A percentile compares a stretch with the other conserved stretches of the same genome.
phyloP scores from a whole-genome alignment of 257 asterid genomes.

The Marsdenia floribunda region DNA sequence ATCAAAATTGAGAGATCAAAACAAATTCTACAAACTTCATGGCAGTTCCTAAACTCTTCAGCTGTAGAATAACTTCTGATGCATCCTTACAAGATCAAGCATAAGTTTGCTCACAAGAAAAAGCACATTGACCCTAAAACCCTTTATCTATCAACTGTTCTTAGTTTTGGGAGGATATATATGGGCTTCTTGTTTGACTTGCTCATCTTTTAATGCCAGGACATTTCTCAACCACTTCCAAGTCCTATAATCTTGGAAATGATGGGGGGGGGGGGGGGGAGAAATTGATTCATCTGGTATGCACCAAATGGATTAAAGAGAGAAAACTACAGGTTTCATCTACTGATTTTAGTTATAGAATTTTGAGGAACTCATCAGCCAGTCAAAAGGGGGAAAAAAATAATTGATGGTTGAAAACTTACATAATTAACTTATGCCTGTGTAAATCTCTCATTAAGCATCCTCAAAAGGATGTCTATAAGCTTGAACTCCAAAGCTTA shows the following conservation, averaged over 20 bases:
- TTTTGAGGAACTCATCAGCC: background rate
- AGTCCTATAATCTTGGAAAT: background rate
- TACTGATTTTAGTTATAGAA: background rate
- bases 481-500: background rate
- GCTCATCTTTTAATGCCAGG: slow-evolving; percentile 1
- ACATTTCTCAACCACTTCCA: background rate
- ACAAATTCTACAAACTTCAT: background rate
- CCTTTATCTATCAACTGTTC: background rate
- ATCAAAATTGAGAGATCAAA: background rate
- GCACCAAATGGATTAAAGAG: background rate
- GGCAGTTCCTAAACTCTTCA: background rate
- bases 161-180: background rate
- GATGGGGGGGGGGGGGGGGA: background rate
- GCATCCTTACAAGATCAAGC: background rate
- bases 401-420: background rate
- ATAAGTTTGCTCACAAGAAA: background rate
- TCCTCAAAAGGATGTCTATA: background rate
- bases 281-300: background rate
- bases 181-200: background rate
- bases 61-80: background rate
- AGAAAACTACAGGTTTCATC: background rate
- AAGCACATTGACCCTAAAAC: background rate
- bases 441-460: background rate
- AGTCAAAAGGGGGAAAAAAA: background rate
- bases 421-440: background rate